These are phyloP conservation scores for Endoconidiophora laricicola DNA, from an alignment of 2,329 filamentous ascomycete genomes.

Conservation along the genomic window DNA sequence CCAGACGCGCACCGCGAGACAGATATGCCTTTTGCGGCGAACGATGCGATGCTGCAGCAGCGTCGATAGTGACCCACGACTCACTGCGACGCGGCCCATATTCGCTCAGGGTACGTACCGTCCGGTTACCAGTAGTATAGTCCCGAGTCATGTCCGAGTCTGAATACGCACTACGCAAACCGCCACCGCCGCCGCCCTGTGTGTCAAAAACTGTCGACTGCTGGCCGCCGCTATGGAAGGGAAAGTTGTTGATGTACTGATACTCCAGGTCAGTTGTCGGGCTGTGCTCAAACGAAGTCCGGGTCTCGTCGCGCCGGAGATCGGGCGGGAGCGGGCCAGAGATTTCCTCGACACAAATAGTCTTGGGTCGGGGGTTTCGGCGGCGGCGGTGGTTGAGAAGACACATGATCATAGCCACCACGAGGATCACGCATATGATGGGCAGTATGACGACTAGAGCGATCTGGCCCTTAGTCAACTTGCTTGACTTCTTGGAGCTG, in stretches of 20 bases:
- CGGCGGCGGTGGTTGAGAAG: conserved; percentile 20
- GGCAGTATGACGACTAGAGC: conserved; percentile 30
- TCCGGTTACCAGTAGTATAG: background rate
- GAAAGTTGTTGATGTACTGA: conserved; percentile 10
- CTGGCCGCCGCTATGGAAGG: background rate
- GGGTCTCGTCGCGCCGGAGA: conserved; percentile 6
- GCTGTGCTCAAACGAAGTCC: conserved; percentile 4
- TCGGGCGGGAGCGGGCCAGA: conserved; percentile 6
- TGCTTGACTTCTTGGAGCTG: conserved; percentile 15
- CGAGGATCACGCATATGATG: conserved; percentile 21
- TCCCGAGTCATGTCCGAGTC: conserved; percentile 9
- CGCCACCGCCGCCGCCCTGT: background rate
- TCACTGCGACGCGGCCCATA: conserved; percentile 6
- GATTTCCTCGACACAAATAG: conserved; percentile 7
- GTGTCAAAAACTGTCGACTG: background rate
- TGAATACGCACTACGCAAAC: conserved; percentile 3
- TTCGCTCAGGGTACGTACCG: conserved; percentile 2
- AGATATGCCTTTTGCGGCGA: conserved; percentile 8
- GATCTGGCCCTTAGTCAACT: conserved; percentile 18
- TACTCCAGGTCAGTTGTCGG: conserved; percentile 8
- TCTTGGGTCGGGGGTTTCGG: conserved; percentile 15
- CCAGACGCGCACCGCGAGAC: background rate
- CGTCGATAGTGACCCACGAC: conserved; percentile 11
- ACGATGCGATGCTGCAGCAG: background rate
- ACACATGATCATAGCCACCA: conserved; percentile 21